phyloP scores from a whole-genome alignment of 176 grass and related monocot species.

The Zizania latifolia region DNA sequence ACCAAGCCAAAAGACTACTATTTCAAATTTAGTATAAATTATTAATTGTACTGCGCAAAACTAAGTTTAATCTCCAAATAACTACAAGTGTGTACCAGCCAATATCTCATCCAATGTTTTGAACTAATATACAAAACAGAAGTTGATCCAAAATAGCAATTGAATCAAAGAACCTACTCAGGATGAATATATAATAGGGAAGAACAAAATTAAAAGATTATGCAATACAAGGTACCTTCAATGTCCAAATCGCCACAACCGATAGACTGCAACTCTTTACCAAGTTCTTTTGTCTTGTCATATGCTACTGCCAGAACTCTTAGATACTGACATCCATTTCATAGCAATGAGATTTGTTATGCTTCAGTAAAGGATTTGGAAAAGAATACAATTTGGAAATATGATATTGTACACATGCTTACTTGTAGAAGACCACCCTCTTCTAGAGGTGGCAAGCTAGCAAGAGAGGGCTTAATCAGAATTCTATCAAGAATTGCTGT shows the following conservation, averaged over 20 bases:
- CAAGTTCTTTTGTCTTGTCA: conserved; percentile 89
- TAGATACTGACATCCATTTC: conserved; percentile 66
- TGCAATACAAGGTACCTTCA: conserved; percentile 62
- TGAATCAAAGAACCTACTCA: neutral
- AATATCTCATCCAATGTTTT: neutral
- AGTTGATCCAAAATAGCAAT: neutral
- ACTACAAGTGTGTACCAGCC: neutral
- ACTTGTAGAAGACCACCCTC: conserved; percentile 75
- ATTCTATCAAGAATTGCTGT: conserved; percentile 89
- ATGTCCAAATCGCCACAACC: conserved; percentile 98
- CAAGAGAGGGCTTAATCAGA: conserved; percentile 83
- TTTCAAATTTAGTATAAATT: neutral
- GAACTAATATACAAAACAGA: neutral
- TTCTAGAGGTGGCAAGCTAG: conserved; percentile 78
- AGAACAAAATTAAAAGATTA: neutral
- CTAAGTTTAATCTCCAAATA: neutral
- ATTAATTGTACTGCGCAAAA: neutral
- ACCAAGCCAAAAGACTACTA: conserved; percentile 13
- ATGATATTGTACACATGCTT: conserved; percentile 34
- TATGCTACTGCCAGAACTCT: conserved; percentile 89
- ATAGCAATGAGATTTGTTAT: conserved; percentile 24
- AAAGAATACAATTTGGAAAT: conserved; percentile 16
- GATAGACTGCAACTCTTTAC: conserved; percentile 85
- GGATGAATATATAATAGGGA: neutral
- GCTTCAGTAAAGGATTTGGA: conserved; percentile 2